phyloP scores from a whole-genome alignment of 768 basidiomycete species.

The Macrolepiota dolichaula region DNA sequence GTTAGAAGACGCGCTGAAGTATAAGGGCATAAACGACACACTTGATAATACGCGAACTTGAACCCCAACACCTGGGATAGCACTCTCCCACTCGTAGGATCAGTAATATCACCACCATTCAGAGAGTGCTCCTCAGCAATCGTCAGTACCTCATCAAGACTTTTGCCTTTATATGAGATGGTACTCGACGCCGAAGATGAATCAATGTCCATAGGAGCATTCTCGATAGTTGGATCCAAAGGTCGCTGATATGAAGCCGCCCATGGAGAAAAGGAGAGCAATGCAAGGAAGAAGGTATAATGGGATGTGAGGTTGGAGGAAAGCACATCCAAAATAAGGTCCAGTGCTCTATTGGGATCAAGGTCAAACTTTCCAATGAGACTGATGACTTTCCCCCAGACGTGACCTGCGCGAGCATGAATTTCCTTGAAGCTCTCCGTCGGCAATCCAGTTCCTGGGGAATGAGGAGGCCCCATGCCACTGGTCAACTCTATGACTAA shows the following conservation, averaged over 20 bases:
- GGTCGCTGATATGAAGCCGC: conserved; percentile 43
- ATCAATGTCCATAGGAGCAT: conserved; percentile 34
- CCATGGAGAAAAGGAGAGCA: conserved; percentile 90
- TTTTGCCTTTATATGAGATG: conserved; percentile 52
- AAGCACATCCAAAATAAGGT: conserved; percentile 90
- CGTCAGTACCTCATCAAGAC: conserved; percentile 61
- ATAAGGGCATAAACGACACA: conserved; percentile 32
- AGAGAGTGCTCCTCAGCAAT: conserved; percentile 41
- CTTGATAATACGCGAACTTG: conserved; percentile 92
- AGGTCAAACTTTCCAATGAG: conserved; percentile 96
- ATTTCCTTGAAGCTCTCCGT: conserved; percentile 55
- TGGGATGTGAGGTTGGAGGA: conserved; percentile 79
- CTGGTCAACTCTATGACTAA: conserved; percentile 81
- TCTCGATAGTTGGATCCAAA: conserved; percentile 20
- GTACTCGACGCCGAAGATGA: conserved; percentile 19
- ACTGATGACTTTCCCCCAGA: conserved; percentile 83
- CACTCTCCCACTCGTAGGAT: conserved; percentile 48
- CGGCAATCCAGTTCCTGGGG: conserved; percentile 60
- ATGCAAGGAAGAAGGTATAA: conserved; percentile 83
- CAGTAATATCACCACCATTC: conserved; percentile 15
- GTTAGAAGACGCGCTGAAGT: background rate
- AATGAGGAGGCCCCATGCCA: conserved; percentile 73
- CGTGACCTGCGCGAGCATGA: conserved; percentile 60
- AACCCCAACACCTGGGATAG: conserved; percentile 95
- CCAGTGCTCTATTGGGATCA: conserved; percentile 91